Percentiles rank a stretch among this genome's conserved stretches.
Conservation (phyloP, 768 basidiomycete genomes). For the Krasilnikovozyma curviuscula region DNA sequence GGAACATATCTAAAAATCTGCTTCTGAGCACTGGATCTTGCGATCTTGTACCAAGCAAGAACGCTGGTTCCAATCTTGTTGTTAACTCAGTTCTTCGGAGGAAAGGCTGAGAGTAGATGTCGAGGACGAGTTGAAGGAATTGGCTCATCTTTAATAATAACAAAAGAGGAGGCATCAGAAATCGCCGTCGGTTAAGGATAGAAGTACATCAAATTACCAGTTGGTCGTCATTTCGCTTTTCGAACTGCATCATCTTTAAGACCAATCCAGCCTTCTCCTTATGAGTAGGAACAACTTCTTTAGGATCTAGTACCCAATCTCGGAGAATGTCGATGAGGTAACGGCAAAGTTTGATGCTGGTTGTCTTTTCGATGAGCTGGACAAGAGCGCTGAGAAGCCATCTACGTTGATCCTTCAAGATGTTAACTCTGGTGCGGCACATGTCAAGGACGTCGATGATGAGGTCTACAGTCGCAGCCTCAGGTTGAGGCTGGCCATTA, state of each 20-base stretch:
- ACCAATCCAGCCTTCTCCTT: slow-evolving; percentile 86
- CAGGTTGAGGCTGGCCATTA: slow-evolving; percentile 36
- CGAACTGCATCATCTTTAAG: slow-evolving; percentile 69
- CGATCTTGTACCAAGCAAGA: slow-evolving; percentile 75
- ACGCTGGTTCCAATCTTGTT: slow-evolving; percentile 74
- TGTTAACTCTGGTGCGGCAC: slow-evolving; percentile 55
- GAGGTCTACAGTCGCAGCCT: slow-evolving; percentile 39
- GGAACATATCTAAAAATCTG: slow-evolving; percentile 73
- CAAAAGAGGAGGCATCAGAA: no score
- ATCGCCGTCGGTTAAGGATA: no score
- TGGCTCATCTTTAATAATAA: slow-evolving; percentile 18
- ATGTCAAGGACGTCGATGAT: slow-evolving; percentile 60
- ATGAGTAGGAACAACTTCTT: slow-evolving; percentile 65
- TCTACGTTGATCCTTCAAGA: slow-evolving; percentile 68
- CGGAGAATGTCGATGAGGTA: slow-evolving; percentile 69
- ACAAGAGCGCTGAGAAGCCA: slow-evolving; percentile 58
- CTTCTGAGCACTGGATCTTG: slow-evolving; percentile 59
- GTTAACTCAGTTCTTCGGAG: slow-evolving; percentile 85
- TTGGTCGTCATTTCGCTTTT: slow-evolving; percentile 53
- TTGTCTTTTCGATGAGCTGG: slow-evolving; percentile 74
- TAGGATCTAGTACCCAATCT: slow-evolving; percentile 72
- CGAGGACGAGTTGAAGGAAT: slow-evolving; percentile 75
- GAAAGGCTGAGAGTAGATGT: slow-evolving; percentile 74
- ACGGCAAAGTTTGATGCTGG: slow-evolving; percentile 53
- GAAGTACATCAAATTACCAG: no score